Evolutionary conservation across 2,329 filamentous ascomycete genomes (phyloP), one percentile per base, ranked within the genome.

Genomic region (Xylaria sp.): DNA sequence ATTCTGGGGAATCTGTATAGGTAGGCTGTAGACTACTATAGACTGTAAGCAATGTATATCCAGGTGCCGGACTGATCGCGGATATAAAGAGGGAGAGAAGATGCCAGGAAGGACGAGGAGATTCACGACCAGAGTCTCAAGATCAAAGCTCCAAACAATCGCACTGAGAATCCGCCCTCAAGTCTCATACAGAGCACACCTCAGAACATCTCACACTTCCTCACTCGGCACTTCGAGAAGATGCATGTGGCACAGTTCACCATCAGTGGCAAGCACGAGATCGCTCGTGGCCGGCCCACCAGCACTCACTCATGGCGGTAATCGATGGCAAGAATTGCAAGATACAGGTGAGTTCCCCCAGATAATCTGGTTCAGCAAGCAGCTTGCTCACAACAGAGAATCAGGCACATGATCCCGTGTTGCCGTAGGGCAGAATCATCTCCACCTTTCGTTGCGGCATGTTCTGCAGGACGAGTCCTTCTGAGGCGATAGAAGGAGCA

Each of bases 231-330:
- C 13, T 42, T 13, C 8, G 10, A 51, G 10, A 64, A 58, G 8
- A 64, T 64, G 62, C 62, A 64, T 23, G 62, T 64, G 10, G 60
- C 62, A 42, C 62, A 64, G 7, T 64, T 64, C 23, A 62, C 58
- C 13, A 64, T 58, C 16, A 64, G 62, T 34, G 62, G 62, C 52
- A 64, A 64, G 57, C 60, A 64, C 35, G 62, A 64, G 23, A 64
- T 64, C 34, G 54, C 62, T 46, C 62, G 62, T 11, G 62, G 62
- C 19, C 62, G 62, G 23, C 62, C 62, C 1, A 63, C 60, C 4
- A 60, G 58, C 47, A 52, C 53, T 44, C 62, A 64, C 56, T 62
- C 55, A 23, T 62, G 55, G 60, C 60, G 58, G n/a, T 64, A 50
- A 52, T 16, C n/a, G 30, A 37, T 37, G 35, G 18, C 48, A 50